These are phyloP conservation scores for Penicillium sp. DNA, from an alignment of 2,329 filamentous ascomycete species.

Conservation along the genomic window DNA sequence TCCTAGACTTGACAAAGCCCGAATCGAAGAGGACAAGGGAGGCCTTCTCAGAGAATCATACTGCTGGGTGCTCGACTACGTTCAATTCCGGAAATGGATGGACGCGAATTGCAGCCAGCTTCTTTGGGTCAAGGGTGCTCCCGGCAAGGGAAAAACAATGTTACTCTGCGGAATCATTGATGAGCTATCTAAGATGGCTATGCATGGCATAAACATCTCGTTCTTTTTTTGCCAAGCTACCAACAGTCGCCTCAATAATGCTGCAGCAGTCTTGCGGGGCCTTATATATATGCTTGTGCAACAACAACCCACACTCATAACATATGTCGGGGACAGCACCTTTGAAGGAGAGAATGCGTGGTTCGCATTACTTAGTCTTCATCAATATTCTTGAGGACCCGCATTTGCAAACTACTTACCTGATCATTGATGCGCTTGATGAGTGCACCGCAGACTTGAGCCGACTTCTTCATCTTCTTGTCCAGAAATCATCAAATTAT, in stretches of 20 bases:
- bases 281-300: constrained; percentile 24
- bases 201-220: background rate
- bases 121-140: constrained; percentile 31
- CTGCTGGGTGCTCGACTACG: constrained; percentile 26
- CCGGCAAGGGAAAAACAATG: constrained; percentile 35
- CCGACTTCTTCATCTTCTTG: constrained; percentile 2
- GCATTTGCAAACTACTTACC: background rate
- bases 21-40: constrained; percentile 28
- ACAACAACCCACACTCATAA: constrained; percentile 7
- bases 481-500: background rate
- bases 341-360: constrained; percentile 14
- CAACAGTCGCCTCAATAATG: constrained; percentile 30
- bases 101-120: constrained; percentile 4
- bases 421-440: constrained; percentile 13
- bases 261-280: constrained; percentile 37
- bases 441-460: constrained; percentile 4
- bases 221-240: constrained; percentile 44
- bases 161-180: constrained; percentile 29
- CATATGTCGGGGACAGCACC: constrained; percentile 4
- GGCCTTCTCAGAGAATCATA: constrained; percentile 22
- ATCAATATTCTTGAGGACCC: constrained; percentile 2
- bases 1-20: constrained; percentile 24
- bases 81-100: constrained; percentile 23
- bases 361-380: background rate
- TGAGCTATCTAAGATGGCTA: constrained; percentile 8